Base-by-base conservation (phyloP, 1,139 yeast species). In the Debaryomyces subglobosus region DNA sequence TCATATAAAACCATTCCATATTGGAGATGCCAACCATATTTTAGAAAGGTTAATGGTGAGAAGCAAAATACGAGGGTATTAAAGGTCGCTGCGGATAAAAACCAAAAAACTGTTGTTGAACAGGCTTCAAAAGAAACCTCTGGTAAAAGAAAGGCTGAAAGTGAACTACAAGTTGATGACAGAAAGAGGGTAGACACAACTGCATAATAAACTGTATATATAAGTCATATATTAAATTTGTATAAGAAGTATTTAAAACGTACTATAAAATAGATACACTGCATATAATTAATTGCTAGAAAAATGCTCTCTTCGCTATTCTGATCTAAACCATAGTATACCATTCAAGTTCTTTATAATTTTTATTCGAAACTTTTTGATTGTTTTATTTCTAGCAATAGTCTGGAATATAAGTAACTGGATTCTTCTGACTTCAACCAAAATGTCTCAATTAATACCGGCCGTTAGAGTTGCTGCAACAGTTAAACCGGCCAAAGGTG, bases 1-100 rank as follows among this genome's bases (percentile, higher is more conserved):
- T 59, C 77, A 16, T 94, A 94, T 65, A 84, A 84, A 63, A 79
- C 77, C 5, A 82, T 94, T n/a, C 99, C 99, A 2, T 92, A 87
- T 66, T 94, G 99, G 98, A 78, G 99, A 58, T 85, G 96, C 55
- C 99, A 94, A 68, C 99, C 99, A 1, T 89, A 89, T 64, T 91
- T 95, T 72, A 78, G 99, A 55, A 84, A 86, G 7, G 96, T 89
- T 1, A 79, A 89, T 63, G 97, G 96, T 27, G 76, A 73, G 49
- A 74, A 72, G 54, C 78, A 74, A 50, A 76, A 74, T 52, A 67
- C 74, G 0, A 61, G 78, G 33, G 59, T 62, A n/a, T 63, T 76
- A 44, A 67, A 72, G 48, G 69, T 75, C 25, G 80, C 81, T 2
- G 76, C 74, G n/a, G 59, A 54, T 21, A 49, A 34, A 23, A 20